phyloP scores from a whole-genome alignment of 805 yeast genomes.

The Sugiyamaella qingdaonensis region DNA sequence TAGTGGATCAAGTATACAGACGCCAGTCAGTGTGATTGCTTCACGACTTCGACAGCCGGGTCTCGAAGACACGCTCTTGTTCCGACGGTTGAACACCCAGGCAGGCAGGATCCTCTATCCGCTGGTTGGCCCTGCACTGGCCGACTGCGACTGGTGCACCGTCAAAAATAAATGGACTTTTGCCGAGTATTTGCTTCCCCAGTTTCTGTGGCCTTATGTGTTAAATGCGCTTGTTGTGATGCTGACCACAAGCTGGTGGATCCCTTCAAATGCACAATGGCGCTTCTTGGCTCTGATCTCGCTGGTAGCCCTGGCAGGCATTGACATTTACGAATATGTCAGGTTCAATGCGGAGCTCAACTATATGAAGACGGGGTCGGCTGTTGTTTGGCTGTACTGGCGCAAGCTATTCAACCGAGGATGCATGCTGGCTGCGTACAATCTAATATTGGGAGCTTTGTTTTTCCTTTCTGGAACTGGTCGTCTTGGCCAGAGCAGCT shows the following conservation, averaged over 20 bases:
- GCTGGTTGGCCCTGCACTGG: slow-evolving; percentile 23
- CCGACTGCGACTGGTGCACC: slow-evolving; percentile 23
- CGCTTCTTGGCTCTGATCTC: slow-evolving; percentile 3
- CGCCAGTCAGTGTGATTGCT: slow-evolving; percentile 19
- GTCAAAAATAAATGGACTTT: slow-evolving; percentile 13
- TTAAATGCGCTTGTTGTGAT: slow-evolving; percentile 15
- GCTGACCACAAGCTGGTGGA: slow-evolving; percentile 12
- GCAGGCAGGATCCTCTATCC: slow-evolving; percentile 20
- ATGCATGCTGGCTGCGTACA: slow-evolving; percentile 9
- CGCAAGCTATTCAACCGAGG: slow-evolving; percentile 14
- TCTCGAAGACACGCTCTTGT: slow-evolving; percentile 13
- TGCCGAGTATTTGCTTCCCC: slow-evolving; percentile 19
- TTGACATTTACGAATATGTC: slow-evolving; percentile 12
- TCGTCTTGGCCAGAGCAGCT: slow-evolving; percentile 5
- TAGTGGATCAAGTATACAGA: slow-evolving; percentile 19
- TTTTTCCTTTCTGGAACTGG: slow-evolving; percentile 19
- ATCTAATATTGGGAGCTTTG: slow-evolving; percentile 9
- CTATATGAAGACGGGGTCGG: slow-evolving; percentile 7
- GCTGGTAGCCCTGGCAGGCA: slow-evolving; percentile 1
- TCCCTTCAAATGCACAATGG: slow-evolving; percentile 11
- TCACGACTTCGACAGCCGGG: slow-evolving; percentile 5
- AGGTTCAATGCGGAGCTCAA: slow-evolving; percentile 8
- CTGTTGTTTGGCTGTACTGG: slow-evolving; percentile 22
- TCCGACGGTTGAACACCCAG: slow-evolving; percentile 12
- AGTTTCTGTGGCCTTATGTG: slow-evolving; percentile 17